These are phyloP conservation scores for Venturia oleaginea DNA, from an alignment of 2,329 filamentous ascomycete species.

Conservation along the genomic window DNA sequence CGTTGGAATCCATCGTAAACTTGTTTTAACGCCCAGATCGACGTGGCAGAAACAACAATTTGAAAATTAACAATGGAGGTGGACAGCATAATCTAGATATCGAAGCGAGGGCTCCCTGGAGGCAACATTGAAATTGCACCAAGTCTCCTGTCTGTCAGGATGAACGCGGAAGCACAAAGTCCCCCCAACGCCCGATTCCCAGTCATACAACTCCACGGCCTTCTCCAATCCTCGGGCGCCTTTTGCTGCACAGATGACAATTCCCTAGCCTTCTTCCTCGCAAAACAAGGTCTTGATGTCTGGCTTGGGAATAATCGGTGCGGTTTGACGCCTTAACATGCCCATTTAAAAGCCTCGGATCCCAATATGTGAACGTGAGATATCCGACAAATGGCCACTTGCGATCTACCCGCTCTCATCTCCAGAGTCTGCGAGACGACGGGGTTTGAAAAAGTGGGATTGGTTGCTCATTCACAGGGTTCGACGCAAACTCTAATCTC, in stretches of 20 bases:
- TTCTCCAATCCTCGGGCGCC: constrained; percentile 8
- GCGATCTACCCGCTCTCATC: constrained; percentile 7
- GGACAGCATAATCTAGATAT: not conserved
- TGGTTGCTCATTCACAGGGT: constrained; percentile 2
- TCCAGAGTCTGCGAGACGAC: not conserved
- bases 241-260: constrained; percentile 8
- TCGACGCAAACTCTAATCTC: not conserved
- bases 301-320: constrained; percentile 13
- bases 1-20: not conserved
- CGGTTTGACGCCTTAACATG: not conserved
- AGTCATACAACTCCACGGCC: constrained; percentile 5
- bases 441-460: not conserved
- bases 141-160: not conserved
- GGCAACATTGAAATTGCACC: not conserved
- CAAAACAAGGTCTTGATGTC: constrained; percentile 7
- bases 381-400: constrained; percentile 10
- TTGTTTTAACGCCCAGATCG: not conserved
- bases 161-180: not conserved
- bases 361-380: constrained; percentile 7
- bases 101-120: not conserved
- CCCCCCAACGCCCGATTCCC: not conserved
- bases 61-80: not conserved
- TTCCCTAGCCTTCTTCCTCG: constrained; percentile 6
- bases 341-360: not conserved
- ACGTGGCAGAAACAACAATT: not conserved